Evolutionary conservation across 225 moss, liverwort and hornwort species (phyloP).

Genomic region (Pseudisothecium myosuroides): DNA sequence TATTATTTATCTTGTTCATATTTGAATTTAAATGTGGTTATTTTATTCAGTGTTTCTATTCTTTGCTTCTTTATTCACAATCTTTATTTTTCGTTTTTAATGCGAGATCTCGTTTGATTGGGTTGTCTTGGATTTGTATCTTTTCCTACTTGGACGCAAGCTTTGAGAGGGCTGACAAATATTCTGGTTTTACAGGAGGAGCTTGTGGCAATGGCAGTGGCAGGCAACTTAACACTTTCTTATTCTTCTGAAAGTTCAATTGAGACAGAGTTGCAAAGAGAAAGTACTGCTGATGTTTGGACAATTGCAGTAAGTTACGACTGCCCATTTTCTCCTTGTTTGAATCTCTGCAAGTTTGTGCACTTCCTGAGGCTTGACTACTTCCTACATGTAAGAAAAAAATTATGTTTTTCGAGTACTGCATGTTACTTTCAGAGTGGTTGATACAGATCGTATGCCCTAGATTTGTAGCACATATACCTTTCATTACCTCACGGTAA

Average conservation of each 20-base stretch:
- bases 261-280: conserved; percentile 70
- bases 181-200: conserved; percentile 48
- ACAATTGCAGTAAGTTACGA: conserved; percentile 60
- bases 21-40: not conserved
- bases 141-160: not conserved
- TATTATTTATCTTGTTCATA: not conserved
- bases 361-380: not conserved
- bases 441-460: not conserved
- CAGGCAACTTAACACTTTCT: conserved; percentile 54
- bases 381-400: not conserved
- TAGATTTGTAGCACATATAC: not conserved
- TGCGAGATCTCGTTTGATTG: not conserved
- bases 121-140: not conserved
- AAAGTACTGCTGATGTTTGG: conserved; percentile 80
- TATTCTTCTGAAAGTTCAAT: conserved; percentile 87
- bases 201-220: conserved; percentile 45
- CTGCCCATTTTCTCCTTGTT: not conserved
- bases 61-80: not conserved
- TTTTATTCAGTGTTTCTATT: not conserved
- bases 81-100: not conserved
- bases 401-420: not conserved
- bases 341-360: not conserved
- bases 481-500: not conserved
- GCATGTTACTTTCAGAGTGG: not conserved
- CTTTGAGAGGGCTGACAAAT: not conserved